Base-by-base conservation (phyloP, 495 filamentous ascomycete genomes). In the Tetracladium setigerum region DNA sequence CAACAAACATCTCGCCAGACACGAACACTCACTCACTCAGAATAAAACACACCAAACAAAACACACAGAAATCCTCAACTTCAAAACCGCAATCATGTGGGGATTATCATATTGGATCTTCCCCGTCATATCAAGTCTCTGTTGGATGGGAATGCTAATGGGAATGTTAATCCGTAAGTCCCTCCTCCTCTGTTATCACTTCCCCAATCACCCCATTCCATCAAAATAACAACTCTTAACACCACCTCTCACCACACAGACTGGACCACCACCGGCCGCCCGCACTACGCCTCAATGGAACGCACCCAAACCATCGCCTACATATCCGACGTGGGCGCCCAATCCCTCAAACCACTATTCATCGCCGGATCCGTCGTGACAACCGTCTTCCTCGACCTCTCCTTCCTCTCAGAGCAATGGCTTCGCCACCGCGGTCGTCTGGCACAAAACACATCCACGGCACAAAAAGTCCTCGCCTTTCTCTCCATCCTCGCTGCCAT, bases 301-400 rank as follows among this genome's bases (percentile, higher is more conserved):
- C 15, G 48, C 0, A 59, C 56, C 39, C 86, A 91, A 56, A 70
- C 60, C 2, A 87, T 95, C 46, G 86, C 91, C 62, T 95, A 86
- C 61, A 87, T 89, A 54, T 85, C 81, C n/a, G 89, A 96, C 64
- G 72, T 95, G 22, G 92, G 89, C 50, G 70, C 67, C 6, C 53
- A 57, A 17, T 38, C 69, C 0, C 68, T 95, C 2, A 88, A 95
- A 52, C 92, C 92, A 0, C 70, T 97, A 1, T 98, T 98, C 70
- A 79, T 98, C 48, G 70, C 81, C 10, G 89, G 89, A 45, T 83
- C 81, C 65, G 68, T 73, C 10, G 69, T 95, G 15, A 90, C 86
- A 14, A 87, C 89, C 43, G 69, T 95, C 30, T 84, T 88, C 51
- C 79, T 98, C 47, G 87, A 95, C 69, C 65, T 91, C 19, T 79